phyloP scores from a whole-genome alignment of 108 stramenopile genomes.

The Thalassiosira profunda region DNA sequence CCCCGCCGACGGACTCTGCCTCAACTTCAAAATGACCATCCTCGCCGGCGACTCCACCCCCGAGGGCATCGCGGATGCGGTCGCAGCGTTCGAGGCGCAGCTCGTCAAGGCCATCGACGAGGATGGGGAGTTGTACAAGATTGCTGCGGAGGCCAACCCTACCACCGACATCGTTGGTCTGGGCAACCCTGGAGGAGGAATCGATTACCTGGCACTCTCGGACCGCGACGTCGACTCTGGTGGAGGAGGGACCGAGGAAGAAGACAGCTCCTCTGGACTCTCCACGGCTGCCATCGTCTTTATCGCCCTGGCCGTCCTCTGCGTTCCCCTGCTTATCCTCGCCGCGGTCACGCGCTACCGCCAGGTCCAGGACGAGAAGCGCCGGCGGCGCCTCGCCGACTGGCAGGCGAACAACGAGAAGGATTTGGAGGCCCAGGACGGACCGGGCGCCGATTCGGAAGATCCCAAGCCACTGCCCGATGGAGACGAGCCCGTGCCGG shows the following conservation, averaged over 20 bases:
- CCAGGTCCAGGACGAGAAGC: neutral
- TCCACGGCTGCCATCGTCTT: constrained; percentile 1
- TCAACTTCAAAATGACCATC: constrained; percentile 9
- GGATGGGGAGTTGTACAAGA: neutral
- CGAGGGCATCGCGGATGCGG: neutral
- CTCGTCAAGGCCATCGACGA: neutral
- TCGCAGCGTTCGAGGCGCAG: neutral
- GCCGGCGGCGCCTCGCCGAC: neutral
- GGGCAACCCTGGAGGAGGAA: constrained; percentile 4
- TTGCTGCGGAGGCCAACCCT: neutral
- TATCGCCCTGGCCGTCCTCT: neutral
- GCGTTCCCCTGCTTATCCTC: neutral
- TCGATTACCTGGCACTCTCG: neutral
- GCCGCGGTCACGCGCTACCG: neutral
- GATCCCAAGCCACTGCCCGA: no score
- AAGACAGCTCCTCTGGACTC: neutral
- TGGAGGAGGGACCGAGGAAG: neutral
- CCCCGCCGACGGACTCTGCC: no score
- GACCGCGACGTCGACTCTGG: neutral
- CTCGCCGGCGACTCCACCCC: neutral
- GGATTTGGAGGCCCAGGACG: neutral
- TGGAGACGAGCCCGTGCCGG: no score
- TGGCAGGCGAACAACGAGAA: neutral
- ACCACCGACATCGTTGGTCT: constrained; percentile 1
- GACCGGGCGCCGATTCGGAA: neutral